phyloP scores from a whole-genome alignment of 805 yeast species.

The Ogataea saltuana region DNA sequence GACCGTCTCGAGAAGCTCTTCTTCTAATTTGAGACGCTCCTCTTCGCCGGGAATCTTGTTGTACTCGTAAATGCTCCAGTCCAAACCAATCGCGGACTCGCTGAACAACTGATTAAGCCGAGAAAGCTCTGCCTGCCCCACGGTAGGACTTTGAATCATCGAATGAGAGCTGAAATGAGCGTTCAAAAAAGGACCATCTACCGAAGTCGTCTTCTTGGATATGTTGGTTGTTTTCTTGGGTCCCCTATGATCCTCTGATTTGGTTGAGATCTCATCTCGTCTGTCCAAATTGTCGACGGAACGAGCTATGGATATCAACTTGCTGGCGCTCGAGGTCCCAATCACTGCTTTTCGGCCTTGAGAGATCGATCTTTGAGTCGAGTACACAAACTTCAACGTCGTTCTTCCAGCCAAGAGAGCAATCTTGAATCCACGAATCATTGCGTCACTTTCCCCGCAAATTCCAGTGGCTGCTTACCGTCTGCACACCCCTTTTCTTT shows the following conservation, averaged over 20 bases:
- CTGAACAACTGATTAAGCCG: constrained; percentile 45
- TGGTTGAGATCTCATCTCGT: neutral
- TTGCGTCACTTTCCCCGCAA: neutral
- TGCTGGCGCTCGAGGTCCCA: neutral
- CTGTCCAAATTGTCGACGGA: neutral
- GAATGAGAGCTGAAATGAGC: constrained; percentile 16
- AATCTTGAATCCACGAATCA: neutral
- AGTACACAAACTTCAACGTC: neutral
- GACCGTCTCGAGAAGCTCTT: neutral
- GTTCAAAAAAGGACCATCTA: constrained; percentile 27
- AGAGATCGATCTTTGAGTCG: neutral
- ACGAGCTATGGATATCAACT: neutral
- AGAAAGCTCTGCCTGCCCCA: constrained; percentile 10
- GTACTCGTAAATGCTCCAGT: constrained; percentile 60
- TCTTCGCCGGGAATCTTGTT: constrained; percentile 58
- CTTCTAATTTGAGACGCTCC: constrained; percentile 17
- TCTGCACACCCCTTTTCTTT: no score
- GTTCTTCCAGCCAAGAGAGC: neutral
- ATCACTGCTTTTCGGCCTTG: neutral
- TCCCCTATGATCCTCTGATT: neutral
- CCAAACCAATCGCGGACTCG: constrained; percentile 46
- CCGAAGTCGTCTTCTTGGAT: neutral
- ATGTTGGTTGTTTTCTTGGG: constrained; percentile 9
- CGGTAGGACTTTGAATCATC: constrained; percentile 7
- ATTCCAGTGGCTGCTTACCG: no score